These are phyloP conservation scores for Biscogniauxia sp. DNA, from an alignment of 2,329 filamentous ascomycete genomes.

Conservation along the genomic window DNA sequence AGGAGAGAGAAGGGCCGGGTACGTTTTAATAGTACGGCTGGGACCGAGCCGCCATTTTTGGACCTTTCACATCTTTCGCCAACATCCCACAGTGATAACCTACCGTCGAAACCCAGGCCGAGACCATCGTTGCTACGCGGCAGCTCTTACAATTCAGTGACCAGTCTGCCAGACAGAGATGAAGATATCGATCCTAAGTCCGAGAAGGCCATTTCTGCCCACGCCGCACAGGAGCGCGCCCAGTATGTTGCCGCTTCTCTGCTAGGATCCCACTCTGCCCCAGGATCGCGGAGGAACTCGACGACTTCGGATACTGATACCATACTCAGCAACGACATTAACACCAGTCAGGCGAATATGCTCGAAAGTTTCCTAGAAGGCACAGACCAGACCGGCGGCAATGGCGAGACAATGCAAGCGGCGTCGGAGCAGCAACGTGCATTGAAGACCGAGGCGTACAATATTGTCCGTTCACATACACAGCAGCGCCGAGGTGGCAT, in stretches of 20 bases:
- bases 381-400: conserved; percentile 3
- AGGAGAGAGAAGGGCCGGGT: conserved; percentile 48
- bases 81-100: conserved; percentile 9
- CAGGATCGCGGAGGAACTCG: conserved; percentile 35
- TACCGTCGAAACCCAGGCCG: conserved; percentile 28
- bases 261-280: conserved; percentile 35
- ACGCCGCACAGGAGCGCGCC: conserved; percentile 44
- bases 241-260: conserved; percentile 42
- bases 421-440: conserved; percentile 26
- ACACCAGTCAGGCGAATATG: conserved; percentile 13
- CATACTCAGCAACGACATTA: conserved; percentile 31
- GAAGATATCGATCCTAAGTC: conserved; percentile 24
- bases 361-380: conserved; percentile 4
- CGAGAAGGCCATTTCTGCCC: conserved; percentile 34
- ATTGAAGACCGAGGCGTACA: conserved; percentile 38
- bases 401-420: conserved; percentile 10
- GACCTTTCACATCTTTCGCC: conserved; percentile 17
- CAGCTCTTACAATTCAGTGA: conserved; percentile 39
- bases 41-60: conserved; percentile 26
- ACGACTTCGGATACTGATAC: conserved; percentile 37
- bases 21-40: conserved; percentile 47
- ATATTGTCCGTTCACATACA: conserved; percentile 44
- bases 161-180: conserved; percentile 29
- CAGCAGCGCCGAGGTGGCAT: conserved; percentile 18
- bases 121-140: conserved; percentile 44